Evolutionary conservation across 345 rosid genomes (phyloP), one percentile per base, ranked within the genome.

Genomic region (Physaria fendleri): DNA sequence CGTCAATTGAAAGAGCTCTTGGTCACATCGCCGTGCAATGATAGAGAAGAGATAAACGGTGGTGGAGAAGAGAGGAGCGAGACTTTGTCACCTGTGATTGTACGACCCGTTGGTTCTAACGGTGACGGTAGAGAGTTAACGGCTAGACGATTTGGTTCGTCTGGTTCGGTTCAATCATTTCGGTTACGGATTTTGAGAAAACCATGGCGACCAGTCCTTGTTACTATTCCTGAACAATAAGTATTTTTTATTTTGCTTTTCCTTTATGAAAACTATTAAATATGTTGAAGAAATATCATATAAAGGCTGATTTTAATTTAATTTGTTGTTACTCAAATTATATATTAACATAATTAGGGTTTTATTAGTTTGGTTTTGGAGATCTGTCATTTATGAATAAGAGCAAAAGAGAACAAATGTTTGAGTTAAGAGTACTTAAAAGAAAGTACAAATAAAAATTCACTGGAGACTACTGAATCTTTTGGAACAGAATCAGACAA

Each of bases 201-300:
- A 42, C 59, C 55, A 2, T 71, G 75, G 75, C 65, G 65, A 71
- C 75, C 75, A 40, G 54, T 71, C 3, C 13, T 71, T 34, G 17
- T 64, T 57, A 18, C 75, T 5, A 71, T 71, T 64, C 71, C 71
- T 49, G 71, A 71, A 39, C 74, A 69, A 48, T 59, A 17, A 58
- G 11, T n/a, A n/a, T n/a, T n/a, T 28, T 50, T 39, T 17, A 5
- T 2, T 23, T 39, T 23, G 1, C 32, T 32, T 32, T 32, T 11
- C 35, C 4, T 32, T 32, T 9, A 51, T 12, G 9, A 43, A 41
- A 42, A 22, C 6, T 11, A 27, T 43, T 6, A 16, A 65, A 13
- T 22, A 42, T 30, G 38, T 8, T 24, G 2, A 17, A 17, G 56
- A 64, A 14, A 32, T 14, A 52, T 32, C 22, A 41, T 55, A 42